phyloP scores from a whole-genome alignment of 345 rosid genomes.

The Moricandia arvensis region DNA sequence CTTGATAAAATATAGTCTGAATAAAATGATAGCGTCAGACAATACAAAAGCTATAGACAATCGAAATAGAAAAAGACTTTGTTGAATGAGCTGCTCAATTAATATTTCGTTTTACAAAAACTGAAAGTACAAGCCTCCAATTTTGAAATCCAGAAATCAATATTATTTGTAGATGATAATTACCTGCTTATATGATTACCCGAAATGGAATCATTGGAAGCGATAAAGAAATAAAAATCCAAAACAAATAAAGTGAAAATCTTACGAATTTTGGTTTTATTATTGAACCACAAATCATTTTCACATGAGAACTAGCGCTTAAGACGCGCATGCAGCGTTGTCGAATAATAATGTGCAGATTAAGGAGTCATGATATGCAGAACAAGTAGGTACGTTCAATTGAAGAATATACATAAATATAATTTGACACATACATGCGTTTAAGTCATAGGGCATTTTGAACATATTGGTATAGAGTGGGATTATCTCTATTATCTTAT shows the following conservation, averaged over 20 bases:
- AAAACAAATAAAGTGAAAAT: background rate
- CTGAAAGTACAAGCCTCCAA: too few relatives aligned
- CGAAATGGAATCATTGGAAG: background rate
- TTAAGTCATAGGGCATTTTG: background rate
- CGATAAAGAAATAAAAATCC: background rate
- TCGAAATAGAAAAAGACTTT: too few relatives aligned
- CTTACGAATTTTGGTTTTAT: background rate
- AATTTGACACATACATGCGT: background rate
- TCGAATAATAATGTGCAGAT: background rate
- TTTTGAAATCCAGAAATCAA: background rate
- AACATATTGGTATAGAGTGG: too few relatives aligned
- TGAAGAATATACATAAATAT: background rate
- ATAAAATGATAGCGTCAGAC: too few relatives aligned
- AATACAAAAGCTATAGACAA: too few relatives aligned
- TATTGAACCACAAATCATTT: background rate
- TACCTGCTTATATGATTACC: background rate
- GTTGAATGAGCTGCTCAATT: too few relatives aligned
- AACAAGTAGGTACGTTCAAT: background rate
- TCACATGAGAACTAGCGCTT: constrained; percentile 9
- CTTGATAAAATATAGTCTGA: too few relatives aligned
- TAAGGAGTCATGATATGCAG: background rate
- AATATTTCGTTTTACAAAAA: too few relatives aligned
- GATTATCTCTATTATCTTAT: too few relatives aligned
- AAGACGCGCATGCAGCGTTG: background rate
- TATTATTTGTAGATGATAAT: background rate